Conservation (phyloP, 192 early-diverging fungal genomes). For the Backusella liffmaniae region DNA sequence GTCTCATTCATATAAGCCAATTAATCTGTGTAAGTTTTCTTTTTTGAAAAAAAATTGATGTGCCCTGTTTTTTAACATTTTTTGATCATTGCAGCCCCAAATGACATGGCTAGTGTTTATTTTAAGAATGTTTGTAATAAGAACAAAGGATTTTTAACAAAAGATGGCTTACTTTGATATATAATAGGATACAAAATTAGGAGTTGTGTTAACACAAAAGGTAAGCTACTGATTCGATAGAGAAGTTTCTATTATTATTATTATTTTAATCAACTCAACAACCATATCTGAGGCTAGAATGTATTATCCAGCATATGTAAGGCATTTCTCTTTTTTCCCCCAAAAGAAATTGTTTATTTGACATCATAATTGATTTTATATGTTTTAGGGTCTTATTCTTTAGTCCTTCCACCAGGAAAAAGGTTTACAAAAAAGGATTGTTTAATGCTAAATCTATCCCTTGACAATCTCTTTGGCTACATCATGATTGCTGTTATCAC, state of each 20-base stretch:
- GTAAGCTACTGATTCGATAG: conserved; percentile 12
- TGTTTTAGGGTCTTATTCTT: conserved; percentile 30
- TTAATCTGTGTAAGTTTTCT: conserved; percentile 7
- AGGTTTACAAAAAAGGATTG: conserved; percentile 33
- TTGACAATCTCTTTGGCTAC: conserved; percentile 39
- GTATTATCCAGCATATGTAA: conserved; percentile 14
- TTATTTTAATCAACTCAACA: background rate
- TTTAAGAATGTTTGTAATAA: conserved; percentile 14
- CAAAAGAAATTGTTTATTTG: background rate
- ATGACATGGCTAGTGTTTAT: conserved; percentile 29
- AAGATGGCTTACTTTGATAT: background rate
- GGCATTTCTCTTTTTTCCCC: background rate
- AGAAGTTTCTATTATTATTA: background rate
- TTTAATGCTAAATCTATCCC: conserved; percentile 27
- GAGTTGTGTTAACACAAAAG: conserved; percentile 36
- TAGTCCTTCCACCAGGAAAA: conserved; percentile 32
- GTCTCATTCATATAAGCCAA: background rate
- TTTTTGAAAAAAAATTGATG: background rate
- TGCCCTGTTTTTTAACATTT: background rate
- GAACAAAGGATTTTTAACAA: background rate
- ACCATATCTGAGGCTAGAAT: background rate
- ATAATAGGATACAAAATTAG: conserved; percentile 7
- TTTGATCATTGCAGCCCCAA: conserved; percentile 11
- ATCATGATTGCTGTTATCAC: conserved; percentile 32
- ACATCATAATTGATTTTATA: background rate